Evolutionary conservation across 352 stramenopile genomes (phyloP), one percentile per base, ranked within the genome.

Genomic region (Blastocystis sp.): DNA sequence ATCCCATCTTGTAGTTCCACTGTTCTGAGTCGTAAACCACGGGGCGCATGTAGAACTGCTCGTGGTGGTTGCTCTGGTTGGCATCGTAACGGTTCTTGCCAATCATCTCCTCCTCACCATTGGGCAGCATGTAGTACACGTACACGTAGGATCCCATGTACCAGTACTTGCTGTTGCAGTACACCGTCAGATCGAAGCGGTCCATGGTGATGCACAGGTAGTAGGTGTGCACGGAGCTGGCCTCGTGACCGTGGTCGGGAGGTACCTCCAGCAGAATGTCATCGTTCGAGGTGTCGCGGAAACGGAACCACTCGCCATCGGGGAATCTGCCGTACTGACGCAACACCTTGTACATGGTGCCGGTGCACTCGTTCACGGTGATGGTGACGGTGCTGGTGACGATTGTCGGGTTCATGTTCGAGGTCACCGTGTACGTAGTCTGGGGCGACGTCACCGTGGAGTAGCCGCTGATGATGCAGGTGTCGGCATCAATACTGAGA

Each of bases 1-100:
- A n/a, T 0, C 34, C 63, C 63, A 75, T 75, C 36, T 75, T 75
- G 21, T 75, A 75, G 46, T 75, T 48, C 63, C 63, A 75, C 32
- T 59, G 51, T 14, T 59, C 3, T 16, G 51, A 59, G 32, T 59
- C 18, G 51, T 11, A 6, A 11, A 59, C 32, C 7, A 27, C n/a
- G 11, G 3, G 11, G 11, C 51, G 51, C n/a, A 18, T 18, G 2
- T 32, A 14, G 51, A 59, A 59, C 18, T 59, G 32, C 51, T 59
- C 51, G 32, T 59, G 3, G 32, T 59, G 18, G 11, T 59, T 59
- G 7, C 11, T 14, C 32, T 59, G 51, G 3, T 3, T n/a, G 16
- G 14, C 1, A 48, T 81, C 69, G 29, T 51, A 57, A 18, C 69
- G 69, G 0, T 36, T 57, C 14, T 51, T 29, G 7, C 21, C 48